phyloP scores from a whole-genome alignment of 805 yeast species.

The Lipomyces yamanashiensis region DNA sequence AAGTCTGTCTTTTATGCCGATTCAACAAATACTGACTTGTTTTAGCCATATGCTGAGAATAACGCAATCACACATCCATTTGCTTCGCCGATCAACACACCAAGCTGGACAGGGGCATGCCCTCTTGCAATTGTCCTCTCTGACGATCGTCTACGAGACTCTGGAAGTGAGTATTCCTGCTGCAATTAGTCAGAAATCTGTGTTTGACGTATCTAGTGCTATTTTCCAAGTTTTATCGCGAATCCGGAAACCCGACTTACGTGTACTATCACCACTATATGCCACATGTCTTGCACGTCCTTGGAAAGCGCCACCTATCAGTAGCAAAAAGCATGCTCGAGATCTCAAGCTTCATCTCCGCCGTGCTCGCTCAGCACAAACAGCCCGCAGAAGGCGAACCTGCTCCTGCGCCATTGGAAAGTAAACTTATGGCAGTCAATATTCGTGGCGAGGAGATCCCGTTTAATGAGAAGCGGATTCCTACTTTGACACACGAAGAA shows the following conservation, averaged over 20 bases:
- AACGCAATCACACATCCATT: slow-evolving; percentile 34
- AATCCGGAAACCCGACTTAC: slow-evolving; percentile 22
- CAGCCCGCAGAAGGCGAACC: slow-evolving; percentile 7
- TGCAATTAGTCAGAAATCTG: neutral
- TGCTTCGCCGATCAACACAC: slow-evolving; percentile 29
- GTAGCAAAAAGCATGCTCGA: slow-evolving; percentile 20
- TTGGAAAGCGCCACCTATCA: slow-evolving; percentile 24
- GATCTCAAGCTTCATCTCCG: slow-evolving; percentile 17
- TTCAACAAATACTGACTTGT: neutral
- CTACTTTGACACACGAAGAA: slow-evolving; percentile 12
- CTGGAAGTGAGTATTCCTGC: slow-evolving; percentile 17
- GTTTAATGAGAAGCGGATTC: slow-evolving; percentile 11
- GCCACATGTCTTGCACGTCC: slow-evolving; percentile 33
- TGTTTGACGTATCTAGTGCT: slow-evolving; percentile 4
- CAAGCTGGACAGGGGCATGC: slow-evolving; percentile 32
- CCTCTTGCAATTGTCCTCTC: slow-evolving; percentile 19
- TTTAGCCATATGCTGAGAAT: slow-evolving; percentile 27
- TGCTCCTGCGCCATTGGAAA: slow-evolving; percentile 6
- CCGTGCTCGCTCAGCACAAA: slow-evolving; percentile 7
- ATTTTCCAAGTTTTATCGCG: slow-evolving; percentile 25
- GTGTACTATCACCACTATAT: slow-evolving; percentile 28
- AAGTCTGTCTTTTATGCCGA: neutral
- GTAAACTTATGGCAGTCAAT: slow-evolving; percentile 4
- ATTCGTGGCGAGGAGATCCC: slow-evolving; percentile 20
- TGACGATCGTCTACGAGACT: slow-evolving; percentile 32